Base-by-base conservation (phyloP, 768 basidiomycete species). In the Tricholoma bakamatsutake region DNA sequence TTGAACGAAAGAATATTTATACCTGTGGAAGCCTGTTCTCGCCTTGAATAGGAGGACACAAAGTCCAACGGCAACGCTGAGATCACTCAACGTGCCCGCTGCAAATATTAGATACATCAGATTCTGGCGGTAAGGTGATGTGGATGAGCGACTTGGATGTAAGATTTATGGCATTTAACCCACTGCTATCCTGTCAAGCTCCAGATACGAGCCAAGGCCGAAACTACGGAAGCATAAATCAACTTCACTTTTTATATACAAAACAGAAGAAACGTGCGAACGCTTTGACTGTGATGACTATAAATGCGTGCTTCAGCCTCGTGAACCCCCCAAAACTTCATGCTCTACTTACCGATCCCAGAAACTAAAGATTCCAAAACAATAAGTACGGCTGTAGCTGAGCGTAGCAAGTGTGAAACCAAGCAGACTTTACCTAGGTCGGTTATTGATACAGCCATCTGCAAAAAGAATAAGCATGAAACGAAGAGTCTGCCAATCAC, bases 281-380 rank as follows among this genome's bases (percentile, higher is more conserved):
- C 80, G 77, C 76, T 73, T 79, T 82, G 34, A 64, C 73, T 1
- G 80, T 79, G 56, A 83, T 80, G 24, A 72, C 82, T 84, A 46
- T 13, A 40, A 55, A n/a, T 9, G 50, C 42, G 43, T 48, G 50
- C 15, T 62, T 47, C n/a, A 28, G 17, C 12, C 21, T 54, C 35
- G 43, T 46, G 17, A 11, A 11, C 34, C 34, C 39, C 21, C 28
- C 11, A 35, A 33, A 37, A 39, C n/a, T n/a, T n/a, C 43, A 8
- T 8, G 52, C 18, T 31, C 11, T 13, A 65, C 73, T 60, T 58
- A 77, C 76, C 64, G 34, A 73, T 61, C 55, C 73, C 73, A 50
- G 69, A 69, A 34, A 68, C 76, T 77, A 33, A 39, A 35, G 43
- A 15, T 54, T 35, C 18, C 8, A 21, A 40, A 17, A 47, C 33